Conservation (phyloP, 2,329 filamentous ascomycete genomes). For the Trichoderma gracile region DNA sequence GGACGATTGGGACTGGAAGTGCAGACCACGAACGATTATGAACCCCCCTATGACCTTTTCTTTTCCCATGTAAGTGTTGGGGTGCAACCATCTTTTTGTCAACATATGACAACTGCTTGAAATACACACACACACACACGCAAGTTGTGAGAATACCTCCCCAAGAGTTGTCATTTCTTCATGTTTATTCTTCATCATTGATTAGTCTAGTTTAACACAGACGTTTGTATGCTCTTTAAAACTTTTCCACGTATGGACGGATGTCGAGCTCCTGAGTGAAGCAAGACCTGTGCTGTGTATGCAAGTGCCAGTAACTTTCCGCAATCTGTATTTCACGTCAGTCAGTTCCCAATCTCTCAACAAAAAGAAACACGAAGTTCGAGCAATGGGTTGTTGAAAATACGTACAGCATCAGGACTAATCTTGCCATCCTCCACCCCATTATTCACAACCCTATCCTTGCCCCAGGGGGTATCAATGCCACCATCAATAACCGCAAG, state of each 20-base stretch:
- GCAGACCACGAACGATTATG: background rate
- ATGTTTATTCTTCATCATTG: background rate
- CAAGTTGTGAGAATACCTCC: background rate
- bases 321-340: conserved; percentile 68
- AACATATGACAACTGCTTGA: background rate
- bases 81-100: background rate
- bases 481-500: conserved; percentile 82
- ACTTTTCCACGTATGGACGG: conserved; percentile 81
- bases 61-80: background rate
- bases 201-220: conserved; percentile 1
- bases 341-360: no score
- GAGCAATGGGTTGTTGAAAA: no score
- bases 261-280: conserved; percentile 84
- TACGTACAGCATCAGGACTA: conserved; percentile 65
- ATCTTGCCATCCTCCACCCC: conserved; percentile 63
- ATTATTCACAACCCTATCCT: conserved; percentile 49
- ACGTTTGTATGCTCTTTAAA: conserved; percentile 49
- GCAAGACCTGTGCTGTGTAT: conserved; percentile 74
- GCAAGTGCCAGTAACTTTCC: conserved; percentile 80
- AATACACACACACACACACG: background rate
- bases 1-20: background rate
- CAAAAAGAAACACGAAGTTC: no score
- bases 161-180: no score
- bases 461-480: conserved; percentile 76
- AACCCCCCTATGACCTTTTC: background rate